Evolutionary conservation across 2,329 filamentous ascomycete genomes (phyloP), one percentile per base, ranked within the genome.

Genomic region (Apiospora malaysiana): DNA sequence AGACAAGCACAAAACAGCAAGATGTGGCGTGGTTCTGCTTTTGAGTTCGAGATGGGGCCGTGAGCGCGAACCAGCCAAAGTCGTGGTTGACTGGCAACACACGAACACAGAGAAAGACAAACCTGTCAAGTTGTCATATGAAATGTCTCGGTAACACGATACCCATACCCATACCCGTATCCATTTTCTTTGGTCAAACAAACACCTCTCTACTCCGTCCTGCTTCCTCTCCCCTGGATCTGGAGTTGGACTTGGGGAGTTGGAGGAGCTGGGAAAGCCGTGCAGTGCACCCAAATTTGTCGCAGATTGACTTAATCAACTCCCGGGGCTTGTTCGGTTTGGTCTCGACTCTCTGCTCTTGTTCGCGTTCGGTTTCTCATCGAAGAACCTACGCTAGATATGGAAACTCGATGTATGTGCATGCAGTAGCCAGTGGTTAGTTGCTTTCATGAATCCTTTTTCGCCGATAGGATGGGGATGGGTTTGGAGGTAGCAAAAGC

Each of bases 121-220:
- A 63, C 21, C 56, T 63, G 56, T 40, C 56, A 63, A 63, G 40
- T 63, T 63, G 56, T 63, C 56, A 63, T 40, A 63, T 40, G 56
- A 63, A 63, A 23, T 63, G 56, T 63, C 56, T 63, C 56, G 56
- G 56, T n/a, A 63, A 63, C 56, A 37, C 32, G 56, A 40, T 63
- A n/a, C 51, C 51, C 51, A 40, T 63, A n/a, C 51, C 51, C 51
- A 59, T 63, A n/a, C 25, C 51, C 51, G 32, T 32, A 32, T 32
- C 32, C 32, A 59, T 63, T 3, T 21, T 47, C 32, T 63, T 63
- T 21, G 56, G 56, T 32, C 27, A 63, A 63, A 63, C 32, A 63
- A 32, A 32, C 32, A 32, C 6, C 32, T 6, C 14, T 56, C 25
- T 16, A 27, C 49, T 25, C 32, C 3, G 32, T 23, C 47, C 47